Percentiles rank a stretch among this genome's conserved stretches.
Evolutionary conservation across 192 early-diverging fungal genomes (phyloP).

Genomic region (Helicostylum pulchrum): DNA sequence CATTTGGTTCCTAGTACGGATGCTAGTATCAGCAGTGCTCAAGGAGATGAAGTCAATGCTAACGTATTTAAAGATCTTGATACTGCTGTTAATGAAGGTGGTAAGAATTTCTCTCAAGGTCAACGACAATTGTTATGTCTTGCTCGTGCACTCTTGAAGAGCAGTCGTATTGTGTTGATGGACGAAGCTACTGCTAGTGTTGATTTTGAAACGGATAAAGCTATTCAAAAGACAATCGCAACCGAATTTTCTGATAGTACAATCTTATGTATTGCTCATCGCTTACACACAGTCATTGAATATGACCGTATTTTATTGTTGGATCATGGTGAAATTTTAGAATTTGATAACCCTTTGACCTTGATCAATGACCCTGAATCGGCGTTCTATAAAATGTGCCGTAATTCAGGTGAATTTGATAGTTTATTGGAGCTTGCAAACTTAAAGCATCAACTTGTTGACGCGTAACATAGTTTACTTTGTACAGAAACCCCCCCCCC

Average conservation of each 20-base stretch:
- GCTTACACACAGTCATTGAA: conserved; percentile 56
- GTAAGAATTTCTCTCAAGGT: conserved; percentile 74
- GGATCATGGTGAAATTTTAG: conserved; percentile 72
- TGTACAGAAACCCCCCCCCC: too few species aligned
- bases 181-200: conserved; percentile 53
- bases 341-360: conserved; percentile 76
- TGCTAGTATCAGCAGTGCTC: conserved; percentile 10
- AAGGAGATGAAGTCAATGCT: conserved; percentile 9
- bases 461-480: too few species aligned
- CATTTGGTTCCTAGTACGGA: conserved; percentile 35
- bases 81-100: conserved; percentile 72
- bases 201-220: conserved; percentile 57
- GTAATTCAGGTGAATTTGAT: conserved; percentile 79
- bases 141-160: conserved; percentile 71
- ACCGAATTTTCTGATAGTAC: conserved; percentile 54
- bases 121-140: conserved; percentile 78
- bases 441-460: conserved; percentile 20
- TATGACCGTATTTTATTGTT: conserved; percentile 77
- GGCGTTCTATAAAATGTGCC: conserved; percentile 73
- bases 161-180: conserved; percentile 44
- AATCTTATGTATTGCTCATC: conserved; percentile 62
- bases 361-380: conserved; percentile 62
- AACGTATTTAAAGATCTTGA: conserved; percentile 27
- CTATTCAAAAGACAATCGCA: conserved; percentile 57
- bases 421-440: conserved; percentile 59